Base-by-base conservation (phyloP, 139 green algal species). In the Chlamydomonas eustigma region DNA sequence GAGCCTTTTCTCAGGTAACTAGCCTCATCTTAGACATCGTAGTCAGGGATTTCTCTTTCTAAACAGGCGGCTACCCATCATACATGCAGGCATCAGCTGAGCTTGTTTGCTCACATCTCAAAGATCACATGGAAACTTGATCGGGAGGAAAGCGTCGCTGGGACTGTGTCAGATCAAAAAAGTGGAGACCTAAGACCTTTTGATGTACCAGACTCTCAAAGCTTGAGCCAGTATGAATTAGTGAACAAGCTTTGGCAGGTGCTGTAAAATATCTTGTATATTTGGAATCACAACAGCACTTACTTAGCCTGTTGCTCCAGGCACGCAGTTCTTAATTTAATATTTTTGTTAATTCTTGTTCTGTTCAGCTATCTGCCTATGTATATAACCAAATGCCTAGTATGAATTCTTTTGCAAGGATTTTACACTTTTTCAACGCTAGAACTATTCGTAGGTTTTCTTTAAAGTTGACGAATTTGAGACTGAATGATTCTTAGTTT, bases 91-190 rank as follows among this genome's bases (percentile, higher is more conserved):
- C 76, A 90, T 73, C 79, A 89, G 73, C 71, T 92, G 4, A 80
- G 66, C 34, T 68, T 92, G 70, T 92, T 87, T 76, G 85, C 83
- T 0, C 88, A 92, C 76, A 85, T 92, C 51, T 84, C 82, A 58
- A 86, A 86, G 50, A 77, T 90, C 37, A 85, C 64, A 1, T 92
- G 88, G 88, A 74, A 79, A 8, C 72, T 83, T 36, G 80, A 90
- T 34, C 51, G 65, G 32, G 51, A 65, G 37, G 44, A 75, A 38
- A n/a, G 50, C 0, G 78, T 91, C 25, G 74, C 76, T 1, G 88
- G 88, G 33, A 86, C 74, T 0, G 81, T 85, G 36, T 79, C 50
- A 0, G 80, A 85, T 65, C 52, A n/a, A 33, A 77, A 77, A 32
- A 31, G 36, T 0, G 80, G 58, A 2, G 80, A 84, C 70, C 51